Percentiles rank a stretch among this genome's conserved stretches.
Conservation (phyloP, 352 stramenopile species). For the Phytopythium cucurbitacearum region DNA sequence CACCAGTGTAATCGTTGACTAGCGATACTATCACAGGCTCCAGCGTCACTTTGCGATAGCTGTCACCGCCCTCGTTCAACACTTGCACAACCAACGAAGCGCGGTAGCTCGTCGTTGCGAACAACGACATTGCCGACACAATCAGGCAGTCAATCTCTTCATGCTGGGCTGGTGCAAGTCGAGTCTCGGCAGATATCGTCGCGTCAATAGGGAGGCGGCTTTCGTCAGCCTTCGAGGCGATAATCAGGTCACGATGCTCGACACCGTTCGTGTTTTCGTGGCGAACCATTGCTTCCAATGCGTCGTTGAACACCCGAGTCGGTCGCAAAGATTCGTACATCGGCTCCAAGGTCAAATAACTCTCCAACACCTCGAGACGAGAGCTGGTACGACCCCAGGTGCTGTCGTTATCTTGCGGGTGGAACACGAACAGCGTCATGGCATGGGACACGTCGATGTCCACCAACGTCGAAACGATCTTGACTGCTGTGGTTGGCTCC, state of each 20-base stretch:
- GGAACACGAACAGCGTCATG: slow-evolving; percentile 72
- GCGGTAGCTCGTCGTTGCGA: slow-evolving; percentile 12
- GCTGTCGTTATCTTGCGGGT: slow-evolving; percentile 25
- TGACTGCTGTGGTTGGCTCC: slow-evolving; percentile 17
- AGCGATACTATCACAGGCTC: slow-evolving; percentile 2
- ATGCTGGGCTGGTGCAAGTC: slow-evolving; percentile 25
- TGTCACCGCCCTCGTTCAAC: slow-evolving; percentile 10
- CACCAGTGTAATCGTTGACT: not conserved
- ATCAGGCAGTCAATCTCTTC: slow-evolving; percentile 20
- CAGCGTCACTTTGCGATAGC: not conserved
- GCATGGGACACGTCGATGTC: slow-evolving; percentile 71
- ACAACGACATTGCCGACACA: slow-evolving; percentile 15
- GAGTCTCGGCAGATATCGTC: slow-evolving; percentile 3
- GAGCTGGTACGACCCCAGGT: slow-evolving; percentile 3
- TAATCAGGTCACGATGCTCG: slow-evolving; percentile 3
- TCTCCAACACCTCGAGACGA: slow-evolving; percentile 27
- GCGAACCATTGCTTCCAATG: not conserved
- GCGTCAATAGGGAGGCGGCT: not conserved
- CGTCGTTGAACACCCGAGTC: slow-evolving; percentile 1
- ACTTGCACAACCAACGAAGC: slow-evolving; percentile 12
- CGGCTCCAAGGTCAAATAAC: slow-evolving; percentile 43
- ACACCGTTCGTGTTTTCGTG: not conserved
- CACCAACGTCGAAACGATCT: slow-evolving; percentile 42
- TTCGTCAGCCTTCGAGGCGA: slow-evolving; percentile 4
- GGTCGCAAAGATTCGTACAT: slow-evolving; percentile 35